A percentile compares a stretch with the other conserved stretches of the same genome.
Evolutionary conservation across 2,329 filamentous ascomycete genomes (phyloP).

Genomic region (Elsinoe ampelina): DNA sequence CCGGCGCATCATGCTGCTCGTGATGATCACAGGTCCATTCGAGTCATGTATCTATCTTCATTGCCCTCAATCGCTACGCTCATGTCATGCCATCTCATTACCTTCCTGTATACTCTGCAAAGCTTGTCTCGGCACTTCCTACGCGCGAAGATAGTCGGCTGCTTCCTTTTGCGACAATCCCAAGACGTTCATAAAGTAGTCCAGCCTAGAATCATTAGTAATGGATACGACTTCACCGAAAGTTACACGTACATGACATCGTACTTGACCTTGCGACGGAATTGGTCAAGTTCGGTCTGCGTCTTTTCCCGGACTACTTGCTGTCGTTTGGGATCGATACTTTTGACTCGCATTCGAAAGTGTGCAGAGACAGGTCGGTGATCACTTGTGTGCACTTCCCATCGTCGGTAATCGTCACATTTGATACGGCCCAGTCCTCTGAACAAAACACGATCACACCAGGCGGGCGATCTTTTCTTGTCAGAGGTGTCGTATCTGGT

Average conservation of each 20-base stretch:
- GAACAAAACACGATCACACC: slow-evolving; percentile 92
- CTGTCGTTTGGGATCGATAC: slow-evolving; percentile 59
- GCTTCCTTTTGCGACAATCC: slow-evolving; percentile 48
- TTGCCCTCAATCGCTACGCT: not conserved
- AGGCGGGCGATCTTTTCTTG: slow-evolving; percentile 87
- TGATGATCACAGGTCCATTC: not conserved
- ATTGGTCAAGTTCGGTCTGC: slow-evolving; percentile 62
- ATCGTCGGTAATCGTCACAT: slow-evolving; percentile 77
- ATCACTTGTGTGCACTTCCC: slow-evolving; percentile 85
- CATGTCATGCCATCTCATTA: not conserved
- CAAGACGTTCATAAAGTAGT: slow-evolving; percentile 56
- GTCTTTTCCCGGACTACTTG: slow-evolving; percentile 61
- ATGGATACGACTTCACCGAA: not conserved
- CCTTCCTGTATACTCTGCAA: not conserved
- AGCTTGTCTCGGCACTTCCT: not conserved
- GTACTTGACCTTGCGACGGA: slow-evolving; percentile 57
- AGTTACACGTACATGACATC: slow-evolving; percentile 63
- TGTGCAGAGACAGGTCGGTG: slow-evolving; percentile 83
- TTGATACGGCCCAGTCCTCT: slow-evolving; percentile 71
- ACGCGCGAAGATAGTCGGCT: slow-evolving; percentile 20
- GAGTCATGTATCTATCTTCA: not conserved
- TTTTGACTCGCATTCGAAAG: slow-evolving; percentile 79
- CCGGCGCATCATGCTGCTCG: not conserved
- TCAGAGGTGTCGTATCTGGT: slow-evolving; percentile 84
- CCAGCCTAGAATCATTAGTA: slow-evolving; percentile 39